A percentile compares a stretch with the other conserved stretches of the same genome.
These are phyloP conservation scores for Fusarium sp. DNA, from an alignment of 2,329 filamentous ascomycete genomes.

Conservation along the genomic window DNA sequence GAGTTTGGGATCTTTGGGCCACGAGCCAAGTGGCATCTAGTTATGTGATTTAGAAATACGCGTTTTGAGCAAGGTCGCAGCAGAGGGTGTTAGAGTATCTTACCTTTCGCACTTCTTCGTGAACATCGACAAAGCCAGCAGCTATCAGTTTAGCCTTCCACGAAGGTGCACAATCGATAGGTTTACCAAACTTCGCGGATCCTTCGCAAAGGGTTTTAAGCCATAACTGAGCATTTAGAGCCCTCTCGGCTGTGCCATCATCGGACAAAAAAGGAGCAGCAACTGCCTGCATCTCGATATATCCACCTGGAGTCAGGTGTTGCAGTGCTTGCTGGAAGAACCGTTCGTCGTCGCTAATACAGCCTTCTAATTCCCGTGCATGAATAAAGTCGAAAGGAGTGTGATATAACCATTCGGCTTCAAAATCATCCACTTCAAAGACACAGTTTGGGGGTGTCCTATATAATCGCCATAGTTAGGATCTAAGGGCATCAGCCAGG, in stretches of 20 bases:
- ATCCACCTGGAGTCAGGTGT: constrained; percentile 7
- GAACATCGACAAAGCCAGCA: constrained; percentile 16
- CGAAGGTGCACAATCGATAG: constrained; percentile 4
- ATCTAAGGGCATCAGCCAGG: no score
- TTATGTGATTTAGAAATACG: no score
- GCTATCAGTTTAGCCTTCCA: constrained; percentile 18
- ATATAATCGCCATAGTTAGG: no score
- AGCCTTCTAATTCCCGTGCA: constrained; percentile 21
- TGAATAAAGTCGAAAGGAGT: constrained; percentile 29
- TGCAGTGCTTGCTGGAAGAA: constrained; percentile 12
- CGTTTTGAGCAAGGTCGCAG: no score
- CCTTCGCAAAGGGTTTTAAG: background rate
- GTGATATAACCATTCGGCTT: constrained; percentile 19
- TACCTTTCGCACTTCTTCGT: constrained; percentile 25
- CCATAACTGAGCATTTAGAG: constrained; percentile 15
- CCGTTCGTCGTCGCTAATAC: constrained; percentile 8
- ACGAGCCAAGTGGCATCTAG: no score
- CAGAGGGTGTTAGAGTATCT: background rate
- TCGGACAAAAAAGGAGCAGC: constrained; percentile 11
- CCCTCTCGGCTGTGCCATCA: constrained; percentile 16
- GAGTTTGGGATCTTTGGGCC: no score
- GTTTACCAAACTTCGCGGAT: constrained; percentile 14
- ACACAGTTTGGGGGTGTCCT: constrained; percentile 22
- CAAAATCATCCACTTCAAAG: constrained; percentile 27
- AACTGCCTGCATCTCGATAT: constrained; percentile 14